Base-by-base conservation (phyloP, 2,329 filamentous ascomycete species). In the Neodidymelliopsis sp. region DNA sequence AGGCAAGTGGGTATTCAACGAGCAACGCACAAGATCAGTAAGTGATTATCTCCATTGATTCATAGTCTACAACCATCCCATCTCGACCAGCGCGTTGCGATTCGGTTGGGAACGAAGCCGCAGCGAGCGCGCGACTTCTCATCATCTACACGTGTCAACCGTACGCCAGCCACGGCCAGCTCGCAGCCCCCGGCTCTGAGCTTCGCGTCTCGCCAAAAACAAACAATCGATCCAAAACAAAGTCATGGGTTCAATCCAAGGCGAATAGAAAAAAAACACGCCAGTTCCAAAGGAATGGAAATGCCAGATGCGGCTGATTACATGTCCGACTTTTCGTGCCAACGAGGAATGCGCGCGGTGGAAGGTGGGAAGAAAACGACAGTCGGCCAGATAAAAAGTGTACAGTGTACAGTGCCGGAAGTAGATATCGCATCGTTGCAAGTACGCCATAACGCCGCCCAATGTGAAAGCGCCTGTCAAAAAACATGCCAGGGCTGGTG, bases 361-460 rank as follows among this genome's bases (percentile, higher is more conserved):
- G 43, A 58, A 53, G 39, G 45, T 47, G 45, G 35, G 41, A 42
- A 54, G 45, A 48, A 49, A 51, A 57, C 29, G 38, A 53, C 42
- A 47, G 46, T 30, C 31, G 53, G 54, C 53, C 40, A 47, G 28
- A 25, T 44, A 44, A 43, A 49, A 43, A 44, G 41, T 45, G 54
- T 52, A 47, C 51, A 50, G 35, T 49, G 51, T 47, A 49, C 36
- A 16, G 15, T 37, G 13, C 31, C 36, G 28, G 35, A 42, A 31
- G 41, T 37, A 27, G 13, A 42, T 41, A 30, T 37, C 43, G 25
- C 28, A 52, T 47, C 49, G 37, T 52, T 43, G 39, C 38, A 29
- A 39, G 47, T 63, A 66, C 65, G 57, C 65, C 67, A 8, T 19
- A 67, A 70, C 68, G 63, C 68, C 67, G 64, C 66, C 68, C 63